Evolutionary conservation across 805 yeast genomes (phyloP), one percentile per base, ranked within the genome.

Genomic region (Suhomyces canberraensis): DNA sequence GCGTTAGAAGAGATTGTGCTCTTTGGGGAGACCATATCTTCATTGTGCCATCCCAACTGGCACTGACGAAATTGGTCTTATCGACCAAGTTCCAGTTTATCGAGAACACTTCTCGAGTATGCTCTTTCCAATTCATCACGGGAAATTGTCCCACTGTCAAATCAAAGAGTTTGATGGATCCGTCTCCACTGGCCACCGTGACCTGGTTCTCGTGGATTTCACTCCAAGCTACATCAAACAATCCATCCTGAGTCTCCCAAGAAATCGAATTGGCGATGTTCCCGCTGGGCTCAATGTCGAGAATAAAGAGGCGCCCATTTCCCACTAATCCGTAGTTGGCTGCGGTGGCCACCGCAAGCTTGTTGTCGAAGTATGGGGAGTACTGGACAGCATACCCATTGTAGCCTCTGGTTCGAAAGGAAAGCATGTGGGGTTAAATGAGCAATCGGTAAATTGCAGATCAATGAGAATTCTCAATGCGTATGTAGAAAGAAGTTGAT

Each of bases 311-410:
- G 47, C 86, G 74, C 4, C 98, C 98, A 59, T 91, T 91, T 2
- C 98, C 98, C 3, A 89, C 96, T 4, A 91, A 66, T 1, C 98
- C 98, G 59, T 80, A 91, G 64, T 91, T 93, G 18, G 97, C 88
- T 1, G 96, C 82, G 0, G 95, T 73, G 0, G 95, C 95, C 21
- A 88, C 91, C 0, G 96, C 96, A 16, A 91, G 53, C 51, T 86
- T 84, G 63, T 84, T 86, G 60, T 91, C 98, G 50, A 79, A 85
- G 52, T 80, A 91, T 1, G 98, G 97, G 0, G 96, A 88, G 65
- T 91, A 93, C 51, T 82, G 83, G 11, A 89, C 84, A 0, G 83
- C 81, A 55, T 87, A 87, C 11, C 97, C 97, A 54, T 88, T 84
- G 60, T 76, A 88, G 0, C 96, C 95, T 13, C 67, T 62, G 17